Evolutionary conservation across 805 yeast genomes (phyloP), one percentile per base, ranked within the genome.

Genomic region (Candida parachauliodes): DNA sequence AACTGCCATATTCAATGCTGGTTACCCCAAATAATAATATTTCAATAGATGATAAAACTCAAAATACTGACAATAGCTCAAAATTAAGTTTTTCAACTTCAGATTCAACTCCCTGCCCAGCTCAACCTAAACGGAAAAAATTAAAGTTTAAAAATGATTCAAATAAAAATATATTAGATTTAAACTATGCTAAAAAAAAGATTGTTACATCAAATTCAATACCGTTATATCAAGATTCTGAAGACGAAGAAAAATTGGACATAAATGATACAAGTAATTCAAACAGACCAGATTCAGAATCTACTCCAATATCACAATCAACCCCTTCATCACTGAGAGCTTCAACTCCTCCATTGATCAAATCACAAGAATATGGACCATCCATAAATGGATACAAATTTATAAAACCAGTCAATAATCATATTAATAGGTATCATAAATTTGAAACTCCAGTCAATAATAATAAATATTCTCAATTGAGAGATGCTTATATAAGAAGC

Each of bases 71-170:
- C 11, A 33, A 17, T 23, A 31, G 11, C 28, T 34, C 38, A 39
- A 30, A 32, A 27, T 7, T 36, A 12, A 35, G 36, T n/a, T 36
- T 14, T n/a, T 33, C 27, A 22, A 26, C 19, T 25, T 35, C 14
- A 16, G 34, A 67, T 47, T 62, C 70, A 8, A 67, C 73, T 3
- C 73, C 73, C 8, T 67, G 73, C 41, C 73, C 73, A 2, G 45
- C 54, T 2, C 66, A 65, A 31, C 68, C 72, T 5, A 43, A 47
- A 30, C 48, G 69, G n/a, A 67, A 65, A 49, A 58, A 52, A 37
- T 41, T 62, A 25, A 57, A 55, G 43, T 53, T 58, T 34, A 60
- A 57, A 38, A 47, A 50, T 2, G 39, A 40, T 7, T 56, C 60
- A 3, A 46, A 46, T 22, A 49, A 48, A 36, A 42, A 45, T 12